phyloP scores from a whole-genome alignment of 1,284 basidiomycete species.

The Agaricales sp. region DNA sequence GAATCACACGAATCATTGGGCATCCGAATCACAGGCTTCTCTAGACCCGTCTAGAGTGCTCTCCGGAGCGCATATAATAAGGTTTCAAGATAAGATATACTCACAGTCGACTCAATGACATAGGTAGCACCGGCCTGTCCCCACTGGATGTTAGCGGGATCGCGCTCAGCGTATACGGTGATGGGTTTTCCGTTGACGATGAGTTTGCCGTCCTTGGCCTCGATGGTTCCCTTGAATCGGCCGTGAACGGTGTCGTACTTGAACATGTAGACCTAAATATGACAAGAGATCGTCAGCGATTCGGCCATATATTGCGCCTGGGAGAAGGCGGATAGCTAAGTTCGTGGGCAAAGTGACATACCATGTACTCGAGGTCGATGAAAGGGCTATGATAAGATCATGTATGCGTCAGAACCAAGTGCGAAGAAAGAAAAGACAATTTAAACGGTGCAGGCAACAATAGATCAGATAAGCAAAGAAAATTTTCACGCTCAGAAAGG shows the following conservation, averaged over 20 bases:
- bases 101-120: slow-evolving; percentile 90
- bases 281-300: slow-evolving; percentile 15
- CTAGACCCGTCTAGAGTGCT: slow-evolving; percentile 10
- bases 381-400: slow-evolving; percentile 55
- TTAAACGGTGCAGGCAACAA: too few species aligned
- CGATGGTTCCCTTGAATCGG: slow-evolving; percentile 83
- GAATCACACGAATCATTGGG: background rate
- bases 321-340: background rate
- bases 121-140: slow-evolving; percentile 77
- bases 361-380: slow-evolving; percentile 96
- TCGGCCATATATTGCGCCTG: slow-evolving; percentile 21
- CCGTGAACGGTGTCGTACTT: slow-evolving; percentile 99
- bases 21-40: slow-evolving; percentile 1
- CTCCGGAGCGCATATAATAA: slow-evolving; percentile 6
- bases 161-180: slow-evolving; percentile 78
- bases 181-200: slow-evolving; percentile 77
- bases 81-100: slow-evolving; percentile 20
- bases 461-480: too few species aligned
- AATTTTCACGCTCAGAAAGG: background rate
- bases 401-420: slow-evolving; percentile 10
- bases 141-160: slow-evolving; percentile 88
- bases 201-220: slow-evolving; percentile 86
- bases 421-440: slow-evolving; percentile 7
- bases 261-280: slow-evolving; percentile 93
- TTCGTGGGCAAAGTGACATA: slow-evolving; percentile 17